Evolutionary conservation across 2,329 filamentous ascomycete genomes (phyloP), one percentile per base, ranked within the genome.

Genomic region (Plenodomus tracheiphilus): DNA sequence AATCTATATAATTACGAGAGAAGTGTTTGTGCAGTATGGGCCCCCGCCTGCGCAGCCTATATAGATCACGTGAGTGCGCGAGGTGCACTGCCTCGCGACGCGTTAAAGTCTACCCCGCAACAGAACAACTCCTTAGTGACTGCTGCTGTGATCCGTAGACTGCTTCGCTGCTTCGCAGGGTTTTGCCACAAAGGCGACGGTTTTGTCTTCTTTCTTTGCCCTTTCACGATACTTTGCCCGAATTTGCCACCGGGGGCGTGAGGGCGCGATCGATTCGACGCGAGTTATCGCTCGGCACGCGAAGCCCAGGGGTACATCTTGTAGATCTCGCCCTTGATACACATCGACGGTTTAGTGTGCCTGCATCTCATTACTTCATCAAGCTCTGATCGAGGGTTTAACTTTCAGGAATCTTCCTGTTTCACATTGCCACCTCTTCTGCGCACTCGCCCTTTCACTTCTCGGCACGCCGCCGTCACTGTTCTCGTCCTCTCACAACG

Each of bases 171-270:
- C 28, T 32, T 32, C 28, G 15, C 11, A 32, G 15, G 28, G 13
- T 15, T 10, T 32, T 32, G 28, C 28, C 28, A 10, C 13, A 32
- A 32, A 32, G 28, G 28, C 7, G 28, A 8, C 11, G 35, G 10
- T 37, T 37, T 15, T 8, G 20, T 25, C 22, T 34, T 10, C 45
- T 28, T 35, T 25, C 39, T 38, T 39, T 36, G 41, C 43, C 8
- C 18, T 28, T 39, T 30, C 20, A 39, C 38, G 30, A 50, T 18
- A 21, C 28, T 47, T 34, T 45, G 43, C 37, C 43, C 39, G 41
- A 43, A 51, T 65, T 66, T 49, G 63, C 65, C 65, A 68, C 65
- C 47, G 48, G 50, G 47, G 51, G 54, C 59, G 62, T 56, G 53
- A 64, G 32, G 46, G 53, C 58, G 61, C 63, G 58, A 57, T 56